Conservation (phyloP, 2,329 filamentous ascomycete genomes). For the Sarocladiaceae sp. region DNA sequence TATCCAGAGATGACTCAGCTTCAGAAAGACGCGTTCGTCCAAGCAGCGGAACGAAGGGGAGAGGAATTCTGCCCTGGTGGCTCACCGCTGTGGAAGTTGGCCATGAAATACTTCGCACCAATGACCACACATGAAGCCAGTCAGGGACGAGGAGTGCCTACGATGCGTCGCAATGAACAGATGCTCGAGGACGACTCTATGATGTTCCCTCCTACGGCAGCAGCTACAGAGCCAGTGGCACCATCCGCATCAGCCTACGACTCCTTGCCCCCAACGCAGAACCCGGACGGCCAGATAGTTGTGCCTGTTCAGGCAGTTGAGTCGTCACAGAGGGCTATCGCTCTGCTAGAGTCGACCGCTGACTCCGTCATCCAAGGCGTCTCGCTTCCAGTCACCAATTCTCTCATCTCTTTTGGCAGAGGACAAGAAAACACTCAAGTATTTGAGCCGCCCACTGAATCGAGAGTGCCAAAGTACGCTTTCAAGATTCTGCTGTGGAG, state of each 20-base stretch:
- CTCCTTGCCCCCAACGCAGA: slow-evolving; percentile 7
- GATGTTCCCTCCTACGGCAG: slow-evolving; percentile 27
- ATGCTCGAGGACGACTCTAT: slow-evolving; percentile 20
- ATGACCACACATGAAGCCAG: slow-evolving; percentile 13
- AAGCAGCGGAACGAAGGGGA: slow-evolving; percentile 43
- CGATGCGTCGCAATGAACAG: slow-evolving; percentile 21
- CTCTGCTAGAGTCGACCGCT: slow-evolving; percentile 59
- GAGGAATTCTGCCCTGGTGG: slow-evolving; percentile 52
- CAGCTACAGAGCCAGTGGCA: slow-evolving; percentile 16
- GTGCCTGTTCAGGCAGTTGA: slow-evolving; percentile 29
- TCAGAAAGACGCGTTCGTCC: slow-evolving; percentile 51
- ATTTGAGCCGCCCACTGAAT: slow-evolving; percentile 60
- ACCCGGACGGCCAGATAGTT: slow-evolving; percentile 28
- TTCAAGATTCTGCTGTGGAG: slow-evolving; percentile 75
- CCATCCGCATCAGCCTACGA: slow-evolving; percentile 4
- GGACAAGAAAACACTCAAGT: slow-evolving; percentile 62
- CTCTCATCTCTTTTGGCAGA: slow-evolving; percentile 75
- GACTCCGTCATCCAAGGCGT: slow-evolving; percentile 63
- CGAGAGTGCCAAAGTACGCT: slow-evolving; percentile 74
- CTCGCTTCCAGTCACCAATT: slow-evolving; percentile 60
- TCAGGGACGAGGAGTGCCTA: slow-evolving; percentile 1
- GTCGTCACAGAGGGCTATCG: slow-evolving; percentile 43
- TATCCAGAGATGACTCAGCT: slow-evolving; percentile 62
- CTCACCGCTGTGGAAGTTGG: slow-evolving; percentile 49
- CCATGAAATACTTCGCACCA: slow-evolving; percentile 56